These are phyloP conservation scores for Irpex lacteus DNA, from an alignment of 1,284 basidiomycete genomes.

Conservation along the genomic window DNA sequence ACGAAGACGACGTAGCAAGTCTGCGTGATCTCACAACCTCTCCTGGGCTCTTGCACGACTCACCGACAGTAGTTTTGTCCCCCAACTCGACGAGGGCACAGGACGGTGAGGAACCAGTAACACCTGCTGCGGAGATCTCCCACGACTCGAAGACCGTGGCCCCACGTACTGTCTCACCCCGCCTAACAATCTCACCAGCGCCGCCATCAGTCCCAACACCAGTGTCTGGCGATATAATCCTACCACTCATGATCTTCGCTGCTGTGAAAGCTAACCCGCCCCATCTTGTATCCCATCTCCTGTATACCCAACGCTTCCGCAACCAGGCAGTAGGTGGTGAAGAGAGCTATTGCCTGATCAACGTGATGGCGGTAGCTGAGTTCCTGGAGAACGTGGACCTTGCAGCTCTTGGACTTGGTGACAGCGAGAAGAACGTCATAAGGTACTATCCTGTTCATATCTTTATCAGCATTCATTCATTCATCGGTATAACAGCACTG, in stretches of 20 bases:
- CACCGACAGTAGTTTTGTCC: slow-evolving; percentile 18
- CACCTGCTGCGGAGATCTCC: not conserved
- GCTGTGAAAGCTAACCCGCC: slow-evolving; percentile 89
- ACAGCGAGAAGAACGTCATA: slow-evolving; percentile 58
- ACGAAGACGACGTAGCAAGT: slow-evolving; percentile 17
- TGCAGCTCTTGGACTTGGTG: slow-evolving; percentile 74
- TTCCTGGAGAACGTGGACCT: slow-evolving; percentile 93
- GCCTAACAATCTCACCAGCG: slow-evolving; percentile 27
- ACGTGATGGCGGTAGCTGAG: slow-evolving; percentile 90
- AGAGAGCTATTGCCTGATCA: slow-evolving; percentile 89
- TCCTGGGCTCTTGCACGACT: slow-evolving; percentile 7
- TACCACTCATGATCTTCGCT: slow-evolving; percentile 88
- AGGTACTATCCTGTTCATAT: slow-evolving; percentile 32
- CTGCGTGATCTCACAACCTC: not conserved
- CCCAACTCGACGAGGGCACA: slow-evolving; percentile 8
- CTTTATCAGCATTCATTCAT: too few relatives aligned
- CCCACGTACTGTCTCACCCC: slow-evolving; percentile 18
- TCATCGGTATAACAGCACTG: slow-evolving; percentile 44
- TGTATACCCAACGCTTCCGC: slow-evolving; percentile 86
- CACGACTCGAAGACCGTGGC: slow-evolving; percentile 8
- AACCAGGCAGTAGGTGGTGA: slow-evolving; percentile 76
- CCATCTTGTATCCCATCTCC: slow-evolving; percentile 80
- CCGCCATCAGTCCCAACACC: slow-evolving; percentile 36
- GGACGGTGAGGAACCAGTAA: not conserved
- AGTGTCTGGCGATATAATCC: slow-evolving; percentile 76